These are phyloP conservation scores for Globisporangium nagaii DNA, from an alignment of 352 stramenopile species.

Conservation along the genomic window DNA sequence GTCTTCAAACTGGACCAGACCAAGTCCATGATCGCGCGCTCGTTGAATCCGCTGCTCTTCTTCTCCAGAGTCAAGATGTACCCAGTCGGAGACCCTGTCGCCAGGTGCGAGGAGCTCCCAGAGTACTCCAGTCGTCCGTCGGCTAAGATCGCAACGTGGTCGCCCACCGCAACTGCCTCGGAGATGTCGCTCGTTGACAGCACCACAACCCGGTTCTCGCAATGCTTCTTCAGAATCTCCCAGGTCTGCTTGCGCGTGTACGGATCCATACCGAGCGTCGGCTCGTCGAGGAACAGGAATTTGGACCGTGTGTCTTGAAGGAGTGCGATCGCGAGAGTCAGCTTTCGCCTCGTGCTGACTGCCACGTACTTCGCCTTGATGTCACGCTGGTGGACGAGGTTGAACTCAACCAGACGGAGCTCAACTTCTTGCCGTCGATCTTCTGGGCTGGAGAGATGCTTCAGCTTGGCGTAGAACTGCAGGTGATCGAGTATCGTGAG, in stretches of 20 bases:
- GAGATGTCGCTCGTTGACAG: conserved; percentile 92
- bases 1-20: conserved; percentile 11
- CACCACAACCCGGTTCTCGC: conserved; percentile 50
- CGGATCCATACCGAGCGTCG: conserved; percentile 91
- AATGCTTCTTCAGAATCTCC: conserved; percentile 40
- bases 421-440: conserved; percentile 12
- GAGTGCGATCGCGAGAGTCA: conserved; percentile 81
- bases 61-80: conserved; percentile 51
- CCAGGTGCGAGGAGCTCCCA: conserved; percentile 40
- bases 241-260: conserved; percentile 90
- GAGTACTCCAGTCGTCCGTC: conserved; percentile 37
- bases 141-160: conserved; percentile 61
- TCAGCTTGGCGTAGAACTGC: conserved; percentile 40
- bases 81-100: conserved; percentile 26
- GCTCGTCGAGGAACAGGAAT: conserved; percentile 80
- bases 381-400: conserved; percentile 27
- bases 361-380: conserved; percentile 35
- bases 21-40: conserved; percentile 16
- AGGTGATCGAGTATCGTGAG: conserved; percentile 66
- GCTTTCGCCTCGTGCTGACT: conserved; percentile 76
- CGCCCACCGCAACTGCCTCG: conserved; percentile 71
- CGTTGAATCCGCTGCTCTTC: conserved; percentile 12
- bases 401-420: conserved; percentile 24
- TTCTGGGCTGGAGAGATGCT: conserved; percentile 13
- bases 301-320: conserved; percentile 42